Evolutionary conservation across 495 filamentous ascomycete genomes (phyloP), one percentile per base, ranked within the genome.

Genomic region (Copromyces sp.): DNA sequence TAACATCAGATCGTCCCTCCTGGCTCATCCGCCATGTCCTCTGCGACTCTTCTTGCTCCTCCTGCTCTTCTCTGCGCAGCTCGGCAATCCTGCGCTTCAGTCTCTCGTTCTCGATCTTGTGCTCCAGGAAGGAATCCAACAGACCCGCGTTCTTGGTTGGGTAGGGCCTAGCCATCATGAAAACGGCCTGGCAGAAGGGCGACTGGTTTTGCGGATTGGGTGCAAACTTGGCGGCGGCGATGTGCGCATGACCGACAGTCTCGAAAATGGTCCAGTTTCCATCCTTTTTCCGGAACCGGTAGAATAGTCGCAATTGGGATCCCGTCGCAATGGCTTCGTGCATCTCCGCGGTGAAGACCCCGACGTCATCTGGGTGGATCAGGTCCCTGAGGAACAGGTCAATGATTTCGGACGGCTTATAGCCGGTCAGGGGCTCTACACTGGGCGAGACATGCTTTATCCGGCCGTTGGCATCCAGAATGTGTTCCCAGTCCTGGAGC

Each of bases 101-200:
- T 20, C 95, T 89, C 81, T 97, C 94, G 76, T 99, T 98, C 80
- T 98, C 95, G 68, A 98, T 94, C 81, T 98, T 98, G 82, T 98
- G 95, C 80, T 99, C 95, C 16, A 99, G 84, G 74, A 97, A 98
- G 1, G 95, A 96, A 80, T 99, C 94, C 69, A 99, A 82, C 9
- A 97, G 84, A 11, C 87, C 89, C 0, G 93, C 89, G 77, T 94
- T 95, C 79, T 91, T 93, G 68, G 91, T 95, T 8, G 94, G 94
- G 80, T 98, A 97, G 11, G 94, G 95, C 29, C 95, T 87, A 35
- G 93, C 90, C 89, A 97, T 93, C 84, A 99, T 92, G 81, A 98
- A 97, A 78, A 97, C 91, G 20, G 95, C 94, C 73, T 91, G 88
- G 81, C 95, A 97, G 75, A 90, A 90, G 4, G 89, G 87, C 39